Evolutionary conservation across 495 filamentous ascomycete genomes (phyloP).

Genomic region (Daldinia concentrica): DNA sequence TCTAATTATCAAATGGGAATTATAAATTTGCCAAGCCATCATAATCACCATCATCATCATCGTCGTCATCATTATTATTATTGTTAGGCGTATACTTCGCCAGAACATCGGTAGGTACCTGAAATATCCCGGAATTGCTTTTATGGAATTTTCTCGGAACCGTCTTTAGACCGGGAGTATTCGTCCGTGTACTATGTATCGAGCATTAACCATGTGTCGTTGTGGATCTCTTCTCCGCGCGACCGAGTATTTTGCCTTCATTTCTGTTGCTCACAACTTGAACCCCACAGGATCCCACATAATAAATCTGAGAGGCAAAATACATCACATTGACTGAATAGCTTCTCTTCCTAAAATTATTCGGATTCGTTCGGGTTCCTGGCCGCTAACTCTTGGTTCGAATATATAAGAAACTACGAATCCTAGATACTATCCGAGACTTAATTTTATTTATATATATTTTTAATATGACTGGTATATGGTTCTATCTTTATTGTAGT

Average conservation of each 20-base stretch:
- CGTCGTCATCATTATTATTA: neutral
- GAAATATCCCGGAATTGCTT: neutral
- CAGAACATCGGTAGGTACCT: neutral
- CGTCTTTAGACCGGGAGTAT: neutral
- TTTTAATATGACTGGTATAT: neutral
- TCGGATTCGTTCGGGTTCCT: neutral
- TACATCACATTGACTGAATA: slow-evolving; percentile 12
- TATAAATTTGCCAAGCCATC: slow-evolving; percentile 12
- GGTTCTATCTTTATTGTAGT: no score
- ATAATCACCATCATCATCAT: neutral
- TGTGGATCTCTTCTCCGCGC: neutral
- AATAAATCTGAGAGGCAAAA: slow-evolving; percentile 5
- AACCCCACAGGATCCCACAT: slow-evolving; percentile 2
- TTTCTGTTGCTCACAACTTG: neutral
- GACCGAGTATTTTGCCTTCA: neutral
- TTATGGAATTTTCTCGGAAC: neutral
- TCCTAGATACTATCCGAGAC: neutral
- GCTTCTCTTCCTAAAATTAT: neutral
- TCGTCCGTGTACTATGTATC: neutral
- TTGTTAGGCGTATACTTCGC: neutral
- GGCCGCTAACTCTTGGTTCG: neutral
- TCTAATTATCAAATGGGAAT: neutral
- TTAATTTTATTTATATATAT: neutral
- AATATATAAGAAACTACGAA: neutral
- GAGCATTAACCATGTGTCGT: neutral